Conservation (phyloP, 176 grass and related monocot genomes). For the Aegilops bicornis region DNA sequence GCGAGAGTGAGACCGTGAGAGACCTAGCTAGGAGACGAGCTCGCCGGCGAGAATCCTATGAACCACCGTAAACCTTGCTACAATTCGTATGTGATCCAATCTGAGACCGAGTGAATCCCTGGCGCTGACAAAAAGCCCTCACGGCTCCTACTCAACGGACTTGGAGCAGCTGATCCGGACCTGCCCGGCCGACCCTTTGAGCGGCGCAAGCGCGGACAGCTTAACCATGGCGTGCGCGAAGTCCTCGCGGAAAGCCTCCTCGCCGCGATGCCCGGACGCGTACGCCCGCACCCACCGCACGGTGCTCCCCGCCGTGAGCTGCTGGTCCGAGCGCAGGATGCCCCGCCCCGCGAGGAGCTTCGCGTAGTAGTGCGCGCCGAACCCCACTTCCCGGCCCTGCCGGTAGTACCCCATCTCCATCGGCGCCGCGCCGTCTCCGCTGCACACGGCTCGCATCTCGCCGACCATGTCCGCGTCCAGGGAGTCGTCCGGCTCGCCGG, state of each 20-base stretch:
- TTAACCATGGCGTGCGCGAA: conserved; percentile 65
- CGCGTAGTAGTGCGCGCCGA: conserved; percentile 58
- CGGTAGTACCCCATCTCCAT: conserved; percentile 55
- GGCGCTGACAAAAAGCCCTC: background rate
- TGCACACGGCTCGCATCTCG: conserved; percentile 54
- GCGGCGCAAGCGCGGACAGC: conserved; percentile 45
- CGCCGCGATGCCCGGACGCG: conserved; percentile 35
- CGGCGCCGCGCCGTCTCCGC: conserved; percentile 1
- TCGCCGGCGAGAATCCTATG: no score
- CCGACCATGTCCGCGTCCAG: conserved; percentile 50
- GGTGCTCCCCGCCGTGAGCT: conserved; percentile 68
- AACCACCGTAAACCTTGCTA: background rate
- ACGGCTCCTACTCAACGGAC: background rate
- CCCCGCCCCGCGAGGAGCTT: conserved; percentile 41
- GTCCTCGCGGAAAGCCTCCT: conserved; percentile 47
- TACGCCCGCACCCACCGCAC: conserved; percentile 58
- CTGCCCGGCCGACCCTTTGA: conserved; percentile 31
- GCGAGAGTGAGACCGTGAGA: no score
- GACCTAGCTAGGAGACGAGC: no score
- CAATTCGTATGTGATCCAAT: background rate
- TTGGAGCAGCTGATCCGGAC: conserved; percentile 39
- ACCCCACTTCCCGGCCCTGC: conserved; percentile 49
- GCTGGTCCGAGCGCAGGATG: conserved; percentile 62
- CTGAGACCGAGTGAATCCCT: background rate
- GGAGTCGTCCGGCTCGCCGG: conserved; percentile 36